These are phyloP conservation scores for Davidsoniella virescens DNA, from an alignment of 2,329 filamentous ascomycete species.

Conservation along the genomic window DNA sequence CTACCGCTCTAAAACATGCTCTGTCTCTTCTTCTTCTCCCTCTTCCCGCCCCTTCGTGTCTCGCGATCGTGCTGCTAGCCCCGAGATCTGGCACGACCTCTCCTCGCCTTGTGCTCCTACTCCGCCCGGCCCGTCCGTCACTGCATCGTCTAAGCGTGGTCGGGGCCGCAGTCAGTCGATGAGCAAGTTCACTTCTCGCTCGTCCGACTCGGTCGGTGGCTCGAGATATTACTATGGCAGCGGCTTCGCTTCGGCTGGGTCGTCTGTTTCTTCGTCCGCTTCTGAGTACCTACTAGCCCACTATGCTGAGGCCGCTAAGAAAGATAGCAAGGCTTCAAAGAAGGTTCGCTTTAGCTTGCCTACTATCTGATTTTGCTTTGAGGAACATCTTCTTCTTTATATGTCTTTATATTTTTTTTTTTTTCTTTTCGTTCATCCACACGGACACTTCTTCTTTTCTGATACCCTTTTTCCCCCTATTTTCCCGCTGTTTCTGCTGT, in stretches of 20 bases:
- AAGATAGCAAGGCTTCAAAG: slow-evolving; percentile 8
- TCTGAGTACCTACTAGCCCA: slow-evolving; percentile 4
- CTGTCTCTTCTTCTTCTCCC: no score
- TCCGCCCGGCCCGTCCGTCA: neutral
- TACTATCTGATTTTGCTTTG: neutral
- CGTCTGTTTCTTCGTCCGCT: neutral
- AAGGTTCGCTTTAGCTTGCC: slow-evolving; percentile 9
- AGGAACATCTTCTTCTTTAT: neutral
- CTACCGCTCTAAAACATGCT: no score
- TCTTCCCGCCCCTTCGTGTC: no score
- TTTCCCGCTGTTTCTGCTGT: neutral
- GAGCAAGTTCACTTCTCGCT: slow-evolving; percentile 8
- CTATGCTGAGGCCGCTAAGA: slow-evolving; percentile 9
- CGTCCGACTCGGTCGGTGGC: neutral
- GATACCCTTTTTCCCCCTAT: neutral
- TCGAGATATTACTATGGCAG: slow-evolving; percentile 6
- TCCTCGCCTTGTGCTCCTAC: neutral
- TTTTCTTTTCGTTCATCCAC: neutral
- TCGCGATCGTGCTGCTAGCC: neutral
- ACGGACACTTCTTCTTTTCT: neutral
- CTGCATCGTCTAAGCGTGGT: neutral
- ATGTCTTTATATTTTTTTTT: neutral
- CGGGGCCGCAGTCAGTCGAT: slow-evolving; percentile 3
- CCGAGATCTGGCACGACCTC: neutral
- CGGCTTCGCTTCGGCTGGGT: slow-evolving; percentile 5